Evolutionary conservation across 306 rosid genomes (phyloP), one percentile per base, ranked within the genome.

Genomic region (Sechiopsis laciniata): DNA sequence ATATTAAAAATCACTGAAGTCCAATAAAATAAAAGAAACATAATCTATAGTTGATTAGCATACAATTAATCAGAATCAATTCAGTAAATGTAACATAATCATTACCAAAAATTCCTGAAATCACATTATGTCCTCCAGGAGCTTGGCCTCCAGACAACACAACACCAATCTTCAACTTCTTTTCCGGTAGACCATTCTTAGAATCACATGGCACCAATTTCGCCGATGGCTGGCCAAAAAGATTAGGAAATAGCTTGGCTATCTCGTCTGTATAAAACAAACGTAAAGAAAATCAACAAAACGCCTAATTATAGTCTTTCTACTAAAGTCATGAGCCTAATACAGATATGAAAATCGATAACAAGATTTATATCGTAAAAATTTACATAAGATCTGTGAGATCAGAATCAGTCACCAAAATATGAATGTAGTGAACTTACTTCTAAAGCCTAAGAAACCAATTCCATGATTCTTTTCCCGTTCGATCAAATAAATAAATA

Each of bases 81-180:
- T 37, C 48, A 10, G 15, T 8, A 70, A 9, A 42, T 35, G 55
- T 12, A 45, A 35, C n/a, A 69, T 64, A 48, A 80, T 22, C 57
- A 75, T 72, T 75, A 95, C 99, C 99, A 55, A 83, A 91, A 37
- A 95, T 84, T 81, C 99, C 99, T 63, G 88, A 86, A 24, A 95
- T 95, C 65, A 95, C 99, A 81, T 95, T 95, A 84, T 95, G 99
- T 6, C 99, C 99, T 24, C 97, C 99, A 0, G 99, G 99, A 64
- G 99, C 97, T 70, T 91, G 97, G 71, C 99, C 99, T 61, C 99
- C 99, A 15, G 99, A 95, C 80, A 95, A 81, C 73, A 95, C 99
- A 2, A 91, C 96, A 6, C 99, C 99, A 15, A 95, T 88, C 90
- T 91, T 95, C 87, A 95, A 58, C 87, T 82, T 87, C 75, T 71